Base-by-base conservation (phyloP, 306 rosid genomes). In the Mimosa pudica region DNA sequence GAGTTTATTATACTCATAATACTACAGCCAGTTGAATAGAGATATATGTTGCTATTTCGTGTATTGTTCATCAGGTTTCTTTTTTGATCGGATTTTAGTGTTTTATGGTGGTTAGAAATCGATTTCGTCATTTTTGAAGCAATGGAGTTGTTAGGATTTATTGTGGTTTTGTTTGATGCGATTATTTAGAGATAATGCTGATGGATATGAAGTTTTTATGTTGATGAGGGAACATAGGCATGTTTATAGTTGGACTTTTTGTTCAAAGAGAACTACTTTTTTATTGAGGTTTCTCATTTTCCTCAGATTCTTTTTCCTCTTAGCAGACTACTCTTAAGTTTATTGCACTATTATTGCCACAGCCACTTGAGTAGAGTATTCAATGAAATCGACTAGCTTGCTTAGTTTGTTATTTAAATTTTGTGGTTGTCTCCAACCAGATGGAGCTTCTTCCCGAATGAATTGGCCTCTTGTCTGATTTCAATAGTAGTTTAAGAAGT, bases 41-140 rank as follows among this genome's bases (percentile, higher is more conserved):
- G 30, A 24, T 24, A 24, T 24, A 24, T 24, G 30, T 24, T 24
- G 30, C 30, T 24, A 24, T 0, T 24, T 24, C 30, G 1, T 24
- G 30, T 24, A 24, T 24, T 24, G 30, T 24, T 77, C 75, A 79
- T 62, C 90, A 92, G 97, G 98, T 89, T 17, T 8, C 41, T 13
- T 17, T 62, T 49, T 55, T 3, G 30, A 24, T 61, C 60, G n/a
- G 61, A 18, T 13, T 4, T 2, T 74, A 13, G 0, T 7, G 8
- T 38, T 68, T 49, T 41, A 35, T 45, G 14, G 30, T 44, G 75
- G 18, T 33, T 36, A 78, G 18, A 41, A 61, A 69, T 52, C 35
- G 9, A 36, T 52, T 52, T 49, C 10, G 3, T 8, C 12, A 13
- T 71, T 49, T 8, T 33, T 32, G 45, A 71, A 71, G 38, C 62